Percentiles rank a stretch among this genome's conserved stretches.
These are phyloP conservation scores for Sutorius australiensis DNA, from an alignment of 768 basidiomycete genomes.

Conservation along the genomic window DNA sequence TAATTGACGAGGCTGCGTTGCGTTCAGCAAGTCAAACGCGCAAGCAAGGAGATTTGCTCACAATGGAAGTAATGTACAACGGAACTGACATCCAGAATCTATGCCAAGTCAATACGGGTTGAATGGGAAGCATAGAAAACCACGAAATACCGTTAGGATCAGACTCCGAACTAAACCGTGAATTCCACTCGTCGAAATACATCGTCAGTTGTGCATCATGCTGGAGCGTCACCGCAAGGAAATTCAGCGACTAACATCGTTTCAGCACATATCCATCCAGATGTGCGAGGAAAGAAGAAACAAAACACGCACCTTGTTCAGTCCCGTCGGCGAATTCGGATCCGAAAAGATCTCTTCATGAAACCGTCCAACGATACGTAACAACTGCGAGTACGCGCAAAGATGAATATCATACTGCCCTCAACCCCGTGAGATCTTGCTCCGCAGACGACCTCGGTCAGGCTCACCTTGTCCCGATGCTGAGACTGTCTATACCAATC, in stretches of 20 bases:
- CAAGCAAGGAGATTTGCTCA: conserved; percentile 36
- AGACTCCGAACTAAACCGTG: conserved; percentile 55
- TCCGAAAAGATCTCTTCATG: conserved; percentile 78
- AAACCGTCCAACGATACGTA: conserved; percentile 69
- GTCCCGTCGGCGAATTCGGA: conserved; percentile 58
- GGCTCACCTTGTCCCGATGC: conserved; percentile 51
- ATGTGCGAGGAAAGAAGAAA: neutral
- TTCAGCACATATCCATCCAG: too few relatives aligned
- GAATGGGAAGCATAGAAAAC: too few relatives aligned
- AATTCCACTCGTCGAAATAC: conserved; percentile 67
- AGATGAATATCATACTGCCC: conserved; percentile 69
- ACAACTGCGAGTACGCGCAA: conserved; percentile 65
- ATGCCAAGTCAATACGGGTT: neutral
- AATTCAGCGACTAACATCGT: conserved; percentile 53
- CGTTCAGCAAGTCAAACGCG: conserved; percentile 5
- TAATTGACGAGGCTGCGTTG: conserved; percentile 62
- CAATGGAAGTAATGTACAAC: conserved; percentile 71
- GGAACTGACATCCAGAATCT: conserved; percentile 61
- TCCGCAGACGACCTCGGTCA: neutral
- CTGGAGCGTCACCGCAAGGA: conserved; percentile 55
- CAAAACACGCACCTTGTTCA: conserved; percentile 53
- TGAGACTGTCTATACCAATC: conserved; percentile 74
- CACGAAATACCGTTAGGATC: conserved; percentile 48
- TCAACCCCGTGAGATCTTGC: too few relatives aligned
- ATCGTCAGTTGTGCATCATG: conserved; percentile 55